phyloP scores from a whole-genome alignment of 768 basidiomycete genomes.

The Xanthoconium purpureum region DNA sequence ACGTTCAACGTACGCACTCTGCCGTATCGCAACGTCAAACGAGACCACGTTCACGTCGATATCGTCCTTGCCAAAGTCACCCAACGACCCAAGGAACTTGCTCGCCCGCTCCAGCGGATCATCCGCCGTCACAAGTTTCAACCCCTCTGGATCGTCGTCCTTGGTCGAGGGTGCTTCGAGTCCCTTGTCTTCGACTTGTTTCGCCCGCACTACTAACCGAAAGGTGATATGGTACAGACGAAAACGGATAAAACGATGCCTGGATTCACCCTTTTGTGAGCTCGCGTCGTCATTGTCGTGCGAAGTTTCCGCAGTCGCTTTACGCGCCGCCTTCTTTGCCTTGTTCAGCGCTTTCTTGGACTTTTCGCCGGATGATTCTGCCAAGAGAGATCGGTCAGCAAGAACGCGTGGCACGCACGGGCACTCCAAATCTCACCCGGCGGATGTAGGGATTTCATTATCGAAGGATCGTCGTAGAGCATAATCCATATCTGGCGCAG shows the following conservation, averaged over 20 bases:
- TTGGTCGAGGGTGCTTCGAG: conserved; percentile 52
- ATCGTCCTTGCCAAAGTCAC: conserved; percentile 46
- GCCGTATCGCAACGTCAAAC: conserved; percentile 80
- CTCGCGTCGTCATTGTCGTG: conserved; percentile 36
- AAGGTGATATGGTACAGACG: conserved; percentile 9
- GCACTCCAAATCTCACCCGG: conserved; percentile 31
- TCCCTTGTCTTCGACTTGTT: conserved; percentile 63
- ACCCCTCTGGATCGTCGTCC: conserved; percentile 85
- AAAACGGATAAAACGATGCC: conserved; percentile 12
- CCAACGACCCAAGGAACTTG: conserved; percentile 65
- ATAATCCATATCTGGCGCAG: conserved; percentile 64
- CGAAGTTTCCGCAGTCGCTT: conserved; percentile 45
- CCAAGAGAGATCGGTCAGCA: neutral
- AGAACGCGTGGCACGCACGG: conserved; percentile 35
- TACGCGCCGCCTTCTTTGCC: conserved; percentile 76
- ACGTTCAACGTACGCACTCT: conserved; percentile 51
- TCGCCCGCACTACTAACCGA: conserved; percentile 27
- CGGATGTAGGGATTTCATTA: conserved; percentile 41
- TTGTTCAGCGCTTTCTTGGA: conserved; percentile 86
- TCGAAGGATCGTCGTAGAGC: conserved; percentile 67
- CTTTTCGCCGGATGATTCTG: conserved; percentile 19
- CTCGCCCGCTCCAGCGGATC: conserved; percentile 75
- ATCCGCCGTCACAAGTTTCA: conserved; percentile 57
- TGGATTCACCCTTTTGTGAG: conserved; percentile 60
- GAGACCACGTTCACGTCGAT: conserved; percentile 70